Evolutionary conservation across 2,329 filamentous ascomycete genomes (phyloP).

Genomic region (Fusarium proliferatum): DNA sequence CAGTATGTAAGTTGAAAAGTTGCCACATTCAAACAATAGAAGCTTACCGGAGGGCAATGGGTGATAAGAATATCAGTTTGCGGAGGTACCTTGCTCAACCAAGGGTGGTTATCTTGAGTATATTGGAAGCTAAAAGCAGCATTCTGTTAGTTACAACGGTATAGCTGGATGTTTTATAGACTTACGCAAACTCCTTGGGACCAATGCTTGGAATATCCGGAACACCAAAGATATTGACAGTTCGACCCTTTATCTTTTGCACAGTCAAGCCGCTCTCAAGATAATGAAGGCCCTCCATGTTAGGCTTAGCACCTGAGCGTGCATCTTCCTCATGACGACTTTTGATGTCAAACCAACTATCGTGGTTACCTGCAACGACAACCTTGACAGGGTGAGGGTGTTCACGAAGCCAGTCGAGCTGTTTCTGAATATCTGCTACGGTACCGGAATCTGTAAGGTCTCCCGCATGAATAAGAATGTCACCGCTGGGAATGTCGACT

Average conservation of each 20-base stretch:
- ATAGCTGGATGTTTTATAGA: neutral
- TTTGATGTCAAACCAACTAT: slow-evolving; percentile 81
- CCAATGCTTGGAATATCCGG: slow-evolving; percentile 83
- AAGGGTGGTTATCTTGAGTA: slow-evolving; percentile 71
- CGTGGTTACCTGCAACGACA: slow-evolving; percentile 88
- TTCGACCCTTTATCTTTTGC: slow-evolving; percentile 69
- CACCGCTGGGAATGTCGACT: slow-evolving; percentile 75
- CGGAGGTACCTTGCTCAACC: slow-evolving; percentile 75
- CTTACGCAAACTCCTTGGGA: slow-evolving; percentile 71
- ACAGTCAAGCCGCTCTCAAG: slow-evolving; percentile 76
- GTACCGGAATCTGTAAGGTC: slow-evolving; percentile 83
- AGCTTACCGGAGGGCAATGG: slow-evolving; percentile 76
- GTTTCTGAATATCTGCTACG: slow-evolving; percentile 78
- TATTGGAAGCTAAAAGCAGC: slow-evolving; percentile 75
- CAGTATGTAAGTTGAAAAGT: slow-evolving; percentile 8
- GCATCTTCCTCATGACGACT: slow-evolving; percentile 69
- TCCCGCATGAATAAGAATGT: slow-evolving; percentile 90
- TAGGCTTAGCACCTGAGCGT: slow-evolving; percentile 61
- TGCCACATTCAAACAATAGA: neutral
- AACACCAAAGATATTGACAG: slow-evolving; percentile 76
- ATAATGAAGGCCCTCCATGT: slow-evolving; percentile 78
- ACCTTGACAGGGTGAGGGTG: slow-evolving; percentile 85
- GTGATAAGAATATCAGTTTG: slow-evolving; percentile 84
- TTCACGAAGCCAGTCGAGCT: slow-evolving; percentile 82
- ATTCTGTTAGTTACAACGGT: slow-evolving; percentile 3